These are phyloP conservation scores for Kockiozyma suomiensis DNA, from an alignment of 805 yeast species.

Conservation along the genomic window DNA sequence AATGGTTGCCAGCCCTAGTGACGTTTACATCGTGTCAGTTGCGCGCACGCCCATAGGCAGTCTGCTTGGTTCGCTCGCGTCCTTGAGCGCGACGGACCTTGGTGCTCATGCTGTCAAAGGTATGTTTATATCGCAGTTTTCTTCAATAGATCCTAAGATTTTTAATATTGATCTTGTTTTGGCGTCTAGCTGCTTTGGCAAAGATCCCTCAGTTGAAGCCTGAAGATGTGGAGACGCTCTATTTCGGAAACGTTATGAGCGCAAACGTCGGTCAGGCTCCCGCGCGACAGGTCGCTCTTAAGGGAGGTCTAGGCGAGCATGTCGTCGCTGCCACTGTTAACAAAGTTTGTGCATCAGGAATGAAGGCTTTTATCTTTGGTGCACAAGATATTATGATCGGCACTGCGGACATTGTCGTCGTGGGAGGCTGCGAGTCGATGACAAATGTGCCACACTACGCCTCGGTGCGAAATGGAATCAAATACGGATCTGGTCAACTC, in stretches of 20 bases:
- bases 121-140: background rate
- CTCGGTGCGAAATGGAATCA: conserved; percentile 80
- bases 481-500: conserved; percentile 78
- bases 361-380: conserved; percentile 84
- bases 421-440: conserved; percentile 98
- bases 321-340: conserved; percentile 87
- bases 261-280: conserved; percentile 96
- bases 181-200: conserved; percentile 69
- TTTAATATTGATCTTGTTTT: no score
- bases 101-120: conserved; percentile 87
- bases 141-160: no score
- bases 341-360: conserved; percentile 95
- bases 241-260: conserved; percentile 87
- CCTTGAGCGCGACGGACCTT: conserved; percentile 77
- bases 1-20: conserved; percentile 25
- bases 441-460: conserved; percentile 88
- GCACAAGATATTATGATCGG: conserved; percentile 81
- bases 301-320: conserved; percentile 78
- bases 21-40: conserved; percentile 84
- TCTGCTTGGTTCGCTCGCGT: conserved; percentile 79
- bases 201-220: conserved; percentile 81
- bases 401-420: conserved; percentile 67
- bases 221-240: conserved; percentile 78
- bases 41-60: conserved; percentile 97
- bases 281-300: conserved; percentile 92